These are phyloP conservation scores for Malassezia yamatoensis DNA, from an alignment of 1,284 basidiomycete genomes.

Conservation along the genomic window DNA sequence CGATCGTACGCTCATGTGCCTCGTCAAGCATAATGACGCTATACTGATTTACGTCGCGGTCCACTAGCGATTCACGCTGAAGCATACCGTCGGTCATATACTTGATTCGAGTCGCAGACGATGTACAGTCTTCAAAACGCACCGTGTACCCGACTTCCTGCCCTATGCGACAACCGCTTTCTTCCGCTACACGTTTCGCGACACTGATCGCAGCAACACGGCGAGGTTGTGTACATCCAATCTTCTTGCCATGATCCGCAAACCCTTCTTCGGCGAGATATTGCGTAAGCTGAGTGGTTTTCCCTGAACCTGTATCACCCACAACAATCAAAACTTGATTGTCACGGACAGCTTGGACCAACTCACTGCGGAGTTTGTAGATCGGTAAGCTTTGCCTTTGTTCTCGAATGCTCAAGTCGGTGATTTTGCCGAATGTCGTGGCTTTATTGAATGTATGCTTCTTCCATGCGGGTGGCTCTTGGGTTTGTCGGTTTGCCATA, in stretches of 20 bases:
- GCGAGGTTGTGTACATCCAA: slow-evolving; percentile 94
- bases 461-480: slow-evolving; percentile 80
- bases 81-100: slow-evolving; percentile 99
- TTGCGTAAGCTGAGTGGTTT: slow-evolving; percentile 81
- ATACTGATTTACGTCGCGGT: slow-evolving; percentile 83
- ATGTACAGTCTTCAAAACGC: slow-evolving; percentile 97
- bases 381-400: slow-evolving; percentile 85
- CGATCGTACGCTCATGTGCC: slow-evolving; percentile 94
- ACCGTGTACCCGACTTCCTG: slow-evolving; percentile 97
- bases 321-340: slow-evolving; percentile 91
- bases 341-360: slow-evolving; percentile 84
- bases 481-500: slow-evolving; percentile 68
- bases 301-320: slow-evolving; percentile 85
- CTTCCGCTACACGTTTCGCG: slow-evolving; percentile 93
- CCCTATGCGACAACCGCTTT: slow-evolving; percentile 89
- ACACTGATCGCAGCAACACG: slow-evolving; percentile 99
- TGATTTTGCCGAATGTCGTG: slow-evolving; percentile 90
- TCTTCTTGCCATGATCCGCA: slow-evolving; percentile 66
- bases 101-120: slow-evolving; percentile 95
- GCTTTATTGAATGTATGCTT: slow-evolving; percentile 87
- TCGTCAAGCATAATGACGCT: slow-evolving; percentile 97
- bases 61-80: slow-evolving; percentile 87
- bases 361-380: slow-evolving; percentile 82
- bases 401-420: slow-evolving; percentile 79
- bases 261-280: slow-evolving; percentile 81